phyloP scores from a whole-genome alignment of 768 basidiomycete species.

The Xerocomellus dryophilus region DNA sequence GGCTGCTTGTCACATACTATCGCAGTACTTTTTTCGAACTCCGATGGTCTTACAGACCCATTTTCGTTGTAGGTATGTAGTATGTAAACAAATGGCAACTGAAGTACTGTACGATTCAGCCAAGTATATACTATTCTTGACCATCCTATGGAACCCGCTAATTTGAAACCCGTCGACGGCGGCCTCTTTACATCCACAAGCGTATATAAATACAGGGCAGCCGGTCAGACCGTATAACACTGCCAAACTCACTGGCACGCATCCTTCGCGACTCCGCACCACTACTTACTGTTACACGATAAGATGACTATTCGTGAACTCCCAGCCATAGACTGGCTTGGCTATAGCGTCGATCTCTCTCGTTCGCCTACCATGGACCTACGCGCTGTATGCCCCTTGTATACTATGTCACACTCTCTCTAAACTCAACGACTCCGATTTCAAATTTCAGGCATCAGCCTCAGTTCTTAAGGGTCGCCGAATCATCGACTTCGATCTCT shows the following conservation, averaged over 20 bases:
- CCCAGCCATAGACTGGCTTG: conserved; percentile 10
- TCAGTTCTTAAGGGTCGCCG: conserved; percentile 2
- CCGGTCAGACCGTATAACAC: not conserved
- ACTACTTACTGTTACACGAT: not conserved
- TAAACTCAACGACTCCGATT: not conserved
- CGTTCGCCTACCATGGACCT: conserved; percentile 10
- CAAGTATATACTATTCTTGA: too few relatives aligned
- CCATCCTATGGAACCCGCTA: too few relatives aligned
- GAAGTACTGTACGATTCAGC: too few relatives aligned
- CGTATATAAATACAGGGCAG: too few relatives aligned
- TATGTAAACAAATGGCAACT: too few relatives aligned
- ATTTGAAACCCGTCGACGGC: too few relatives aligned
- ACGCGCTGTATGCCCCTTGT: conserved; percentile 1
- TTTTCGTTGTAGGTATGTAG: too few relatives aligned
- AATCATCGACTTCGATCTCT: not conserved
- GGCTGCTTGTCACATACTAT: too few relatives aligned
- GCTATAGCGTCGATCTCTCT: conserved; percentile 10
- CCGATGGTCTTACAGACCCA: too few relatives aligned
- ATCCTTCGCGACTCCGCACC: not conserved
- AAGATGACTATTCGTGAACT: conserved; percentile 5
- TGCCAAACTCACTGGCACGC: not conserved
- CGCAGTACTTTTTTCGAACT: too few relatives aligned
- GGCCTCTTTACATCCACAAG: too few relatives aligned
- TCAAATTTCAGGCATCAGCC: not conserved
- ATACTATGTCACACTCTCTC: not conserved